phyloP scores from a whole-genome alignment of 2,329 filamentous ascomycete species.

The Ophiognomonia clavigignenti-juglandacearum region DNA sequence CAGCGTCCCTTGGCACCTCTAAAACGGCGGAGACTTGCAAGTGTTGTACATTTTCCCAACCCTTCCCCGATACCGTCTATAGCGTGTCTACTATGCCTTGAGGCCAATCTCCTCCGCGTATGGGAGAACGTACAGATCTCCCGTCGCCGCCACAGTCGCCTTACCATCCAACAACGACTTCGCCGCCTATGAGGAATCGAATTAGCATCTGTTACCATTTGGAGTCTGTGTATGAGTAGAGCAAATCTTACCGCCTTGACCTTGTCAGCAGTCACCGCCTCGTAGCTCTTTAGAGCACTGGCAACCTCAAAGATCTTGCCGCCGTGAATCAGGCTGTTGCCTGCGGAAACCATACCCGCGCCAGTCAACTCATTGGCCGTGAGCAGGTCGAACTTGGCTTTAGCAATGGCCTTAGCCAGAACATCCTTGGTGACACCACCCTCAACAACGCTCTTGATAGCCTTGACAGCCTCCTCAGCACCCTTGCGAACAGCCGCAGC shows the following conservation, averaged over 20 bases:
- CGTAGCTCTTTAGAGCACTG: slow-evolving; percentile 72
- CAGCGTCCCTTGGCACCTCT: slow-evolving; percentile 34
- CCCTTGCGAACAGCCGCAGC: slow-evolving; percentile 69
- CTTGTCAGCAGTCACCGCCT: slow-evolving; percentile 76
- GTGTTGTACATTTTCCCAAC: slow-evolving; percentile 35
- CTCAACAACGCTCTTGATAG: slow-evolving; percentile 73
- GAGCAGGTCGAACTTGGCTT: slow-evolving; percentile 88
- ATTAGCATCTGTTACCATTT: slow-evolving; percentile 20
- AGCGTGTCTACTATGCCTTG: slow-evolving; percentile 75
- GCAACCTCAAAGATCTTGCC: slow-evolving; percentile 81
- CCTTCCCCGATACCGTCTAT: slow-evolving; percentile 19
- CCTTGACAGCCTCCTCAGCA: slow-evolving; percentile 72
- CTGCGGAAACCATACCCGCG: slow-evolving; percentile 75
- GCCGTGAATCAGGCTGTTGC: slow-evolving; percentile 75
- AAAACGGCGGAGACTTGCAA: slow-evolving; percentile 34
- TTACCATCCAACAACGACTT: slow-evolving; percentile 84
- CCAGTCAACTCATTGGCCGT: slow-evolving; percentile 75
- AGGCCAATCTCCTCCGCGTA: slow-evolving; percentile 93
- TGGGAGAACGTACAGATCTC: slow-evolving; percentile 85
- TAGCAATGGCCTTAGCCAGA: slow-evolving; percentile 83
- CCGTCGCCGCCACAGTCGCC: slow-evolving; percentile 83
- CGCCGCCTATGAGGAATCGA: slow-evolving; percentile 59
- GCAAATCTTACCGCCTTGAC: slow-evolving; percentile 81
- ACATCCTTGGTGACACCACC: slow-evolving; percentile 78
- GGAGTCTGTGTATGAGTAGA: neutral